These are phyloP conservation scores for Crataegus laevigata DNA, from an alignment of 306 rosid genomes.

Conservation along the genomic window DNA sequence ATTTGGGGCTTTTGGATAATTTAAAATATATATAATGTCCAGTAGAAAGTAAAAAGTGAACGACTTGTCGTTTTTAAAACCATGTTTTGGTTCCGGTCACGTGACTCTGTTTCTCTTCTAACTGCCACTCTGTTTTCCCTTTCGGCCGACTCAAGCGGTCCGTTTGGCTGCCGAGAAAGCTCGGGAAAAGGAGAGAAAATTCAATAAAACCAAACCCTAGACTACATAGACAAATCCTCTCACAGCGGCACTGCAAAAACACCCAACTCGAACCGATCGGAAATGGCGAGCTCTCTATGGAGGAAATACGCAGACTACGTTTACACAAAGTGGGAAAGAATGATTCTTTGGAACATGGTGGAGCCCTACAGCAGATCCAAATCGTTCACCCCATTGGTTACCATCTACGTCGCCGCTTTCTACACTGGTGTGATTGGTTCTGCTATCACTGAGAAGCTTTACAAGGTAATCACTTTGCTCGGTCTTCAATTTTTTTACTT, in stretches of 20 bases:
- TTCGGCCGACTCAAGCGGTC: not conserved
- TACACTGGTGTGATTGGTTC: conserved; percentile 80
- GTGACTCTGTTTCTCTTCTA: too few species aligned
- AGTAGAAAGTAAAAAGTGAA: too few species aligned
- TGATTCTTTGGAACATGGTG: conserved; percentile 80
- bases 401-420: conserved; percentile 66
- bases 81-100: too few species aligned
- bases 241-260: not conserved
- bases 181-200: not conserved
- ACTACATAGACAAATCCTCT: not conserved
- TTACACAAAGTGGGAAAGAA: conserved; percentile 80
- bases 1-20: too few species aligned
- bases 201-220: not conserved
- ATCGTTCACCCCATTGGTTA: conserved; percentile 72
- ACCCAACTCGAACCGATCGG: not conserved
- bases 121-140: not conserved
- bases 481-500: not conserved
- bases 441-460: conserved; percentile 83
- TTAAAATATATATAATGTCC: too few species aligned
- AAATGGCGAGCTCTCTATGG: conserved; percentile 69
- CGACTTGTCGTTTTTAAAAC: too few species aligned
- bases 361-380: conserved; percentile 77
- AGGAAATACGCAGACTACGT: conserved; percentile 83
- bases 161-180: not conserved
- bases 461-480: conserved; percentile 49